phyloP scores from a whole-genome alignment of 345 rosid species.

The Eucalyptus sp. region DNA sequence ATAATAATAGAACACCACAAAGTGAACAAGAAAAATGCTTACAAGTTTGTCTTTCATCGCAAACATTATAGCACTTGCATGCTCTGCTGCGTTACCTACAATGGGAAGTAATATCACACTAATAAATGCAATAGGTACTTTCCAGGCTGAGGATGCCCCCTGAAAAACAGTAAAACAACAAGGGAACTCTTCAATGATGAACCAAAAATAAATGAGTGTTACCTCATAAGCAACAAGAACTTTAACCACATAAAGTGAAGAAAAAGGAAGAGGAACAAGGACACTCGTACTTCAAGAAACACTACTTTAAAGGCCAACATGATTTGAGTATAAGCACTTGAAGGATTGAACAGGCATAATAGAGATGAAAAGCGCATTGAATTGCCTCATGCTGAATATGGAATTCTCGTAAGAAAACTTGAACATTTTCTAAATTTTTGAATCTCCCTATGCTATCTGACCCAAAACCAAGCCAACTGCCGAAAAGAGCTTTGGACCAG shows the following conservation, averaged over 20 bases:
- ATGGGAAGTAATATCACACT: constrained; percentile 95
- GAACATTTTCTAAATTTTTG: neutral
- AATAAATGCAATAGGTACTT: constrained; percentile 72
- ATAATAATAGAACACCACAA: neutral
- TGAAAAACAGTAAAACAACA: constrained; percentile 6
- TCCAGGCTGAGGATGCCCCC: constrained; percentile 79
- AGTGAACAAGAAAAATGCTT: neutral
- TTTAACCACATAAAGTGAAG: neutral
- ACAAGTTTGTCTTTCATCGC: constrained; percentile 98
- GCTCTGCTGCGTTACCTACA: constrained; percentile 98
- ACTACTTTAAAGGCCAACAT: neutral
- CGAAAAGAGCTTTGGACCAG: neutral
- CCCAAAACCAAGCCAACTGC: neutral
- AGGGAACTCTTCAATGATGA: neutral
- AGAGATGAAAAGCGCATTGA: neutral
- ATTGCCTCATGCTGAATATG: neutral
- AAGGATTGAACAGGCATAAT: neutral
- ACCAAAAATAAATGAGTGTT: neutral
- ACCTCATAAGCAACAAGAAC: neutral
- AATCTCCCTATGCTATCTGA: neutral
- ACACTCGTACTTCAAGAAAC: neutral
- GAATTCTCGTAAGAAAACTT: neutral
- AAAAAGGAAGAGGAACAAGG: neutral
- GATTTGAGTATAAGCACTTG: neutral
- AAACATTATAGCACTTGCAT: constrained; percentile 90